Evolutionary conservation across 352 stramenopile species (phyloP), one percentile per base, ranked within the genome.

Genomic region (Phytopythium mirpurense): DNA sequence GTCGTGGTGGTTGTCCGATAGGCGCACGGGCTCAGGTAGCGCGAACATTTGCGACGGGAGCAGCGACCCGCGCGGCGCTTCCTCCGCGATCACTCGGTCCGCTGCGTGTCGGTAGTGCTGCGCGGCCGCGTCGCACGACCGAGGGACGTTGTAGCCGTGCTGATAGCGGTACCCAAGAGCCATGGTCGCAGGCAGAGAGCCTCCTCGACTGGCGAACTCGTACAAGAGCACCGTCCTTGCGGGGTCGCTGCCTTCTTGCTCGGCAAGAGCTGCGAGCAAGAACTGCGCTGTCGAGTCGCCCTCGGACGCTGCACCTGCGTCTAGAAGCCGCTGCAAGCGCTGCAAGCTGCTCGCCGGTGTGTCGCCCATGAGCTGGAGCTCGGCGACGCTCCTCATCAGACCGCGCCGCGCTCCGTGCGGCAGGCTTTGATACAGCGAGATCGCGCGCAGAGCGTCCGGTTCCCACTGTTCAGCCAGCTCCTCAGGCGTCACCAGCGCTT

Each of bases 41-140:
- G 70, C 62, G 54, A 74, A 86, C 16, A 77, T 37, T 43, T 80
- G 67, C 7, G 75, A 54, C 1, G 70, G 46, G 3, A 68, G 37
- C 16, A 66, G 65, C 9, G 57, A 57, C 8, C 57, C 55, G 51
- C 57, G 19, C 10, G 42, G 43, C 14, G 45, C 51, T 50, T 78
- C 51, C 24, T 62, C 31, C 0, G 57, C 50, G 4, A 82, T 72
- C 29, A 83, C 72, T 14, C 69, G 63, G 35, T 80, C 74, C 0
- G 85, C 86, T 0, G 78, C 85, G 14, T 67, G 65, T 48, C 91
- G 88, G 69, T 96, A 95, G 68, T 90, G 73, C 21, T 60, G 54
- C 24, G 95, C 47, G 5, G 86, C 69, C 9, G 54, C 36, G 14
- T 78, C 65, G 53, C 86, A 95, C 7, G 67, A 83, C 27, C 62